phyloP scores from a whole-genome alignment of 805 yeast genomes.

The Ogataea nonfermentans region DNA sequence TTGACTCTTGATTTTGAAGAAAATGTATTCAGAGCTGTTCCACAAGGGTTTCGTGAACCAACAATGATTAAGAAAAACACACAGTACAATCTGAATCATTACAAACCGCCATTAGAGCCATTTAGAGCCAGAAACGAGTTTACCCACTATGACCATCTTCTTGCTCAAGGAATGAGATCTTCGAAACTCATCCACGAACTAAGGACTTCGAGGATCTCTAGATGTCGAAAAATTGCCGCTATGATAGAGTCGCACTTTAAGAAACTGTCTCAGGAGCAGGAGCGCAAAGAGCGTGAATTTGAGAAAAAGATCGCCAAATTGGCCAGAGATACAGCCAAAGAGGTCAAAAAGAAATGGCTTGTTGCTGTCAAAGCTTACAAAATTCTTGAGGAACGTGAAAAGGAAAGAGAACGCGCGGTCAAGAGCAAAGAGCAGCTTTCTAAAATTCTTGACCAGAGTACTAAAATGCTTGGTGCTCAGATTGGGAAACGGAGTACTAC shows the following conservation, averaged over 20 bases:
- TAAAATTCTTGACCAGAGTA: constrained; percentile 86
- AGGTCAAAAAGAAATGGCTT: constrained; percentile 87
- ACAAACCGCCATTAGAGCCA: constrained; percentile 41
- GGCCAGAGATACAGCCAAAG: constrained; percentile 79
- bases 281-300: constrained; percentile 69
- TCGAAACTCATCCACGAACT: constrained; percentile 68
- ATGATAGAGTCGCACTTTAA: constrained; percentile 87
- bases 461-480: constrained; percentile 86
- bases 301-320: constrained; percentile 66
- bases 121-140: constrained; percentile 35
- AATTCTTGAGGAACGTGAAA: constrained; percentile 71
- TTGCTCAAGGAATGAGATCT: constrained; percentile 71
- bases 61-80: constrained; percentile 37
- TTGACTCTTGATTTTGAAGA: constrained; percentile 44
- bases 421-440: constrained; percentile 86
- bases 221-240: constrained; percentile 68
- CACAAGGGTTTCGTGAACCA: constrained; percentile 39
- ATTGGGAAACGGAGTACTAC: constrained; percentile 43
- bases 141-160: constrained; percentile 69
- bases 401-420: constrained; percentile 72
- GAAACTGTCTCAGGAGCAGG: constrained; percentile 84
- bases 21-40: constrained; percentile 45
- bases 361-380: constrained; percentile 80
- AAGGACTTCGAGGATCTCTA: constrained; percentile 60
- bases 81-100: constrained; percentile 29